Evolutionary conservation across 192 early-diverging fungal genomes (phyloP).

Genomic region (Radiomyces spectabilis): DNA sequence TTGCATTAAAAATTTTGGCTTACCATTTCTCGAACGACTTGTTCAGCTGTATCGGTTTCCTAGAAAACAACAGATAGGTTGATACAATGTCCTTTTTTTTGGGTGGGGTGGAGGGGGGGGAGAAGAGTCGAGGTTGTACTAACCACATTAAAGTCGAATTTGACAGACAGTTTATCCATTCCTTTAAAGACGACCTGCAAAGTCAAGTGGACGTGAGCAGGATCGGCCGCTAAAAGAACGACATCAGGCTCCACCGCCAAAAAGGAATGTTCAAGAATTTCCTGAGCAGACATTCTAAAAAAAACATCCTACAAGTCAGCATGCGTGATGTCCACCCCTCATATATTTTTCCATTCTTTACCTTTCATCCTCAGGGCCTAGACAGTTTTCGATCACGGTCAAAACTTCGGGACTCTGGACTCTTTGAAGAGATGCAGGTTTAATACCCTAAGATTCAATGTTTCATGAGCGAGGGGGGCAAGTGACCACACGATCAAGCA

Average conservation of each 20-base stretch:
- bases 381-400: conserved; percentile 60
- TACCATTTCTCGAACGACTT: conserved; percentile 67
- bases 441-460: conserved; percentile 46
- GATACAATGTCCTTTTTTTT: neutral
- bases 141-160: conserved; percentile 72
- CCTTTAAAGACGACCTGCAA: conserved; percentile 47
- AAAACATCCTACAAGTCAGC: neutral
- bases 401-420: conserved; percentile 52
- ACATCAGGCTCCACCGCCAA: conserved; percentile 38
- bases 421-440: conserved; percentile 55
- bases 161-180: conserved; percentile 60
- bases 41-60: conserved; percentile 61
- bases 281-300: conserved; percentile 39
- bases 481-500: neutral
- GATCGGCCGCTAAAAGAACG: conserved; percentile 35
- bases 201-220: conserved; percentile 34
- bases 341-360: neutral
- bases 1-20: neutral
- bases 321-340: too few relatives aligned
- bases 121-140: too few relatives aligned
- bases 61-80: conserved; percentile 33
- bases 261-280: conserved; percentile 48
- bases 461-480: neutral
- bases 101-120: neutral
- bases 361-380: conserved; percentile 48